Base-by-base conservation (phyloP, 2,329 filamentous ascomycete genomes). In the Neodidymelliopsis sp. region DNA sequence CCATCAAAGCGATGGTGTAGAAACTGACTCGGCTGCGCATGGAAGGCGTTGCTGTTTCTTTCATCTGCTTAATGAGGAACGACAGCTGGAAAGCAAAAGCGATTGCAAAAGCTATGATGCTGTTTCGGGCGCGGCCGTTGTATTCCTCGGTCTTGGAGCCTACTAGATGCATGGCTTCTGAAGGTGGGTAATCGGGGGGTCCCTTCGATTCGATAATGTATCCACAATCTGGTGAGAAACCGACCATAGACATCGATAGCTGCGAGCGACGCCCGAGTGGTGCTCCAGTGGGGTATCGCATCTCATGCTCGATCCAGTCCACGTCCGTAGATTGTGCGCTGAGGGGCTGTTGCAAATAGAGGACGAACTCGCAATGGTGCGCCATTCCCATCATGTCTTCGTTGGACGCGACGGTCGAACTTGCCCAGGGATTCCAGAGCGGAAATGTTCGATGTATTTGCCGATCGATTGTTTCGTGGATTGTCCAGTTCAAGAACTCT, bases 281-380 rank as follows among this genome's bases (percentile, higher is more conserved):
- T 28, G 81, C 78, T 12, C 84, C 84, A 29, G 79, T 81, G 2
- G 84, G 84, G 45, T 78, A 83, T 31, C 82, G 76, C 13, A 87
- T 70, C 57, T 87, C 84, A 25, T 79, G 67, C 57, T 87, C 84
- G 13, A 86, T 77, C 60, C 76, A 77, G 23, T 77, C 70, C 40
- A 84, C 67, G 22, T 78, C 58, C 4, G 62, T 35, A 16, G 63
- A 53, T 18, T 62, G 66, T n/a, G 54, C 59, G 18, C 45, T 56
- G 9, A 57, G 56, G 3, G 54, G 51, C 29, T 93, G 80, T 69
- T 97, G 94, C 22, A 93, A 77, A 71, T 92, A 97, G 44, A 96
- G 77, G 38, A 99, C 77, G 65, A 91, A 91, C 72, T 99, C 94
- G 79, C 94, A 99, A 60, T 90, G 88, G 59, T 90, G 88, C 0